Percentiles rank a stretch among this genome's conserved stretches.
phyloP scores from a whole-genome alignment of 129 eudicot genomes.

The Lactuca sativa region DNA sequence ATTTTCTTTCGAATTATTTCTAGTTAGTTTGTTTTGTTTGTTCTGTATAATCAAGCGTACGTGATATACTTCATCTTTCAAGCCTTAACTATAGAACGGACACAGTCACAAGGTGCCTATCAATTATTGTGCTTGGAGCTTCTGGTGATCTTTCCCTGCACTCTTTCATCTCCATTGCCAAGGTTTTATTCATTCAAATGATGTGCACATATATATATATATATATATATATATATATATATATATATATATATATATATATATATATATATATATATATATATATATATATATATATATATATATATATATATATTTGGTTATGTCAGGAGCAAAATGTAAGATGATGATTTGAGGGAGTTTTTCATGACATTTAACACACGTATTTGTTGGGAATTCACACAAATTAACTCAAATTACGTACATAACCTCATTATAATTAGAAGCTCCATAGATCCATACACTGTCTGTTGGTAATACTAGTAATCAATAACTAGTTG shows the following conservation, averaged over 20 bases:
- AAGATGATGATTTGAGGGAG: slow-evolving; percentile 67
- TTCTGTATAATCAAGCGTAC: slow-evolving; percentile 6
- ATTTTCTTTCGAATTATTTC: not conserved
- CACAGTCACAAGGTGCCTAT: slow-evolving; percentile 61
- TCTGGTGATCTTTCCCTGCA: slow-evolving; percentile 98
- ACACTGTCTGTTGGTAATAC: not conserved
- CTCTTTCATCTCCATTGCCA: slow-evolving; percentile 84
- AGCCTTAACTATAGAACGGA: slow-evolving; percentile 6
- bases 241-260: too few species aligned
- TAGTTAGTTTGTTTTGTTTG: not conserved
- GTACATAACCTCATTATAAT: not conserved
- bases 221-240: too few species aligned
- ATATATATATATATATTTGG: slow-evolving; percentile 70
- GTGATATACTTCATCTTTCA: not conserved
- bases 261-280: too few species aligned
- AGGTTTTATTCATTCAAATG: slow-evolving; percentile 39
- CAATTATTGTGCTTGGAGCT: slow-evolving; percentile 85
- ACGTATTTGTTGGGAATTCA: not conserved
- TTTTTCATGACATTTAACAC: not conserved
- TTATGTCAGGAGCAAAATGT: slow-evolving; percentile 82
- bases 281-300: too few species aligned
- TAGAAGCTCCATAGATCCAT: not conserved
- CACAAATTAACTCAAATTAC: not conserved
- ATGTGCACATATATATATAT: slow-evolving; percentile 66
- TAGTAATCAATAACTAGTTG: slow-evolving; percentile 2